Evolutionary conservation across 2,329 filamentous ascomycete genomes (phyloP).

Genomic region (Cryphonectria radicalis): DNA sequence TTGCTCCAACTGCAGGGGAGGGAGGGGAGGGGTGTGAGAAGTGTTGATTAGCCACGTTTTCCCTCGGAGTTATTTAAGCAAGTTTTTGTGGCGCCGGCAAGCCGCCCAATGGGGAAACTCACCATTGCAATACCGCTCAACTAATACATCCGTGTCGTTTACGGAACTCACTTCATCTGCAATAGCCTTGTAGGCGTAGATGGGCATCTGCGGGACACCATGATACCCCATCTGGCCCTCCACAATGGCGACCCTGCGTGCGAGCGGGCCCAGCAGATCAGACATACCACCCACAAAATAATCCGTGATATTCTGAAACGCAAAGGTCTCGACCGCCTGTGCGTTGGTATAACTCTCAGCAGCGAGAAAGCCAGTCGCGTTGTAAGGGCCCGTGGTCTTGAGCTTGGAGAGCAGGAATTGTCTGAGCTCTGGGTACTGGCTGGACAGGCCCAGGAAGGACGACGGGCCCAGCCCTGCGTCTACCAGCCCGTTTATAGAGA

Average conservation of each 20-base stretch:
- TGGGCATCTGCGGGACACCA: constrained; percentile 49
- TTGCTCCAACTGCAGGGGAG: constrained; percentile 37
- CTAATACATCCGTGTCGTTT: constrained; percentile 47
- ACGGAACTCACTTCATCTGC: constrained; percentile 50
- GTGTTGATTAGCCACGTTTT: neutral
- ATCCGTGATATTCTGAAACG: constrained; percentile 35
- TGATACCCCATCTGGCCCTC: constrained; percentile 40
- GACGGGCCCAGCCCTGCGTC: constrained; percentile 18
- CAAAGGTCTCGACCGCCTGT: constrained; percentile 28
- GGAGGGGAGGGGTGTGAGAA: no score
- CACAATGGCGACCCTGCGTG: constrained; percentile 34
- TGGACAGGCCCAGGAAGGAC: constrained; percentile 38
- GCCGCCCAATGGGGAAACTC: neutral
- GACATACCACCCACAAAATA: constrained; percentile 37
- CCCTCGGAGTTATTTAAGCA: neutral
- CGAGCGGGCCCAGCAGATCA: constrained; percentile 34
- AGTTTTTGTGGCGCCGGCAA: neutral
- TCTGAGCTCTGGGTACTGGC: constrained; percentile 38
- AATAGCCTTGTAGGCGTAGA: constrained; percentile 56
- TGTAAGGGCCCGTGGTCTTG: constrained; percentile 31
- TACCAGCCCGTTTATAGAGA: constrained; percentile 37
- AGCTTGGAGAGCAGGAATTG: constrained; percentile 34
- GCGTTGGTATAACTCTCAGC: constrained; percentile 31
- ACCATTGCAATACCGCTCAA: constrained; percentile 45
- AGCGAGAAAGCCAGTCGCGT: constrained; percentile 33